Conservation (phyloP, 164 flowering plant species). For the Echeveria elegans region DNA sequence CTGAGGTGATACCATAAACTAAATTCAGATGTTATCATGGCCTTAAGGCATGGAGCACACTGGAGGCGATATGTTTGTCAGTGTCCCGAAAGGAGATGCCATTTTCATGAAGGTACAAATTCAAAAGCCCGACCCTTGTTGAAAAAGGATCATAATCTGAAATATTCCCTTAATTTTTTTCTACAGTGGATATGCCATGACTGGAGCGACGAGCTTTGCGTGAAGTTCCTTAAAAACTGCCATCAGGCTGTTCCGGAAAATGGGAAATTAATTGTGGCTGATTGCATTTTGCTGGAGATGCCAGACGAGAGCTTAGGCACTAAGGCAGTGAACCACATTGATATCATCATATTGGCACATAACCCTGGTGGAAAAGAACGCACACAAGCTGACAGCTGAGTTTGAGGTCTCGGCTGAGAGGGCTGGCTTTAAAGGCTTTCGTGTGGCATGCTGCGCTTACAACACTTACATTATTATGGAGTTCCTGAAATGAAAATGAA, state of each 20-base stretch:
- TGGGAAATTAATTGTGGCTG: slow-evolving; percentile 67
- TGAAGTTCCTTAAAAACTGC: slow-evolving; percentile 64
- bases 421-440: slow-evolving; percentile 53
- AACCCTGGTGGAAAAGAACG: slow-evolving; percentile 88
- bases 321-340: slow-evolving; percentile 33
- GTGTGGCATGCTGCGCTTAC: slow-evolving; percentile 37
- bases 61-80: neutral
- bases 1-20: neutral
- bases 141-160: neutral
- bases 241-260: slow-evolving; percentile 52
- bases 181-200: slow-evolving; percentile 83
- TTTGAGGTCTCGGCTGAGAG: slow-evolving; percentile 57
- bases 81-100: neutral
- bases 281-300: slow-evolving; percentile 48
- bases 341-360: slow-evolving; percentile 69
- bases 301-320: slow-evolving; percentile 41
- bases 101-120: slow-evolving; percentile 59
- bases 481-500: neutral
- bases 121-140: neutral
- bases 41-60: neutral
- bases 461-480: slow-evolving; percentile 12
- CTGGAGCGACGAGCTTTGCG: slow-evolving; percentile 83
- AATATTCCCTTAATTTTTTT: neutral
- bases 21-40: neutral
- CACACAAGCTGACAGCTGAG: slow-evolving; percentile 50